These are phyloP conservation scores for Starmerella davenportii DNA, from an alignment of 805 yeast species.

Conservation along the genomic window DNA sequence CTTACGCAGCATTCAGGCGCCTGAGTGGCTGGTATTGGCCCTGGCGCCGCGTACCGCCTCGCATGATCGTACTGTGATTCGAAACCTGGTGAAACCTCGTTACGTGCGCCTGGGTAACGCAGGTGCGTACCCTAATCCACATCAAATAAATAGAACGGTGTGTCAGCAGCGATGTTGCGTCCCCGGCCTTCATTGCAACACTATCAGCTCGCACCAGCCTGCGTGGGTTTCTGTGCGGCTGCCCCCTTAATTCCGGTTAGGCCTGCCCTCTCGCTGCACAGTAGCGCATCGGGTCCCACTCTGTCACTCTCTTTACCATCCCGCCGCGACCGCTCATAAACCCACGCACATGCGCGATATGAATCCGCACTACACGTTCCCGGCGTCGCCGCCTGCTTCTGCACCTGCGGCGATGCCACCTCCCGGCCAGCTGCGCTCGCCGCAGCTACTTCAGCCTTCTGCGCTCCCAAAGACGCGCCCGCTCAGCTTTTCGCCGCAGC, in stretches of 20 bases:
- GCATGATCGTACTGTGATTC: too few relatives aligned
- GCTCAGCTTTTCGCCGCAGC: conserved; percentile 10
- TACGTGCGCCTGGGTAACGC: too few relatives aligned
- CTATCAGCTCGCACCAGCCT: too few relatives aligned
- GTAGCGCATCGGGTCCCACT: neutral
- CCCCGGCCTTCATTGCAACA: neutral
- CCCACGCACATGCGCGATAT: conserved; percentile 12
- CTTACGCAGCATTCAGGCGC: too few relatives aligned
- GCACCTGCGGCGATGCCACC: neutral
- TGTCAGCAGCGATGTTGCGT: neutral
- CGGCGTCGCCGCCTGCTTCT: conserved; percentile 5
- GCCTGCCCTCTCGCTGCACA: too few relatives aligned
- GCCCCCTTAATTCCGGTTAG: too few relatives aligned
- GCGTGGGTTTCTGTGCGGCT: too few relatives aligned
- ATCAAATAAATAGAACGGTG: neutral
- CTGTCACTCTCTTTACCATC: neutral
- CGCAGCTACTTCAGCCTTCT: neutral
- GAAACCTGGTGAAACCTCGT: too few relatives aligned
- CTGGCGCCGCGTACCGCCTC: too few relatives aligned
- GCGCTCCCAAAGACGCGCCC: conserved; percentile 4
- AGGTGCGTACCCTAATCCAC: neutral
- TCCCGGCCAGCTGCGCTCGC: too few relatives aligned
- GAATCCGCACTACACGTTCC: conserved; percentile 15
- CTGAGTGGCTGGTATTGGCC: too few relatives aligned
- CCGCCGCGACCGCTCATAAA: neutral